These are phyloP conservation scores for Leishmania amazonensis DNA, from an alignment of 208 protist species.

Conservation along the genomic window DNA sequence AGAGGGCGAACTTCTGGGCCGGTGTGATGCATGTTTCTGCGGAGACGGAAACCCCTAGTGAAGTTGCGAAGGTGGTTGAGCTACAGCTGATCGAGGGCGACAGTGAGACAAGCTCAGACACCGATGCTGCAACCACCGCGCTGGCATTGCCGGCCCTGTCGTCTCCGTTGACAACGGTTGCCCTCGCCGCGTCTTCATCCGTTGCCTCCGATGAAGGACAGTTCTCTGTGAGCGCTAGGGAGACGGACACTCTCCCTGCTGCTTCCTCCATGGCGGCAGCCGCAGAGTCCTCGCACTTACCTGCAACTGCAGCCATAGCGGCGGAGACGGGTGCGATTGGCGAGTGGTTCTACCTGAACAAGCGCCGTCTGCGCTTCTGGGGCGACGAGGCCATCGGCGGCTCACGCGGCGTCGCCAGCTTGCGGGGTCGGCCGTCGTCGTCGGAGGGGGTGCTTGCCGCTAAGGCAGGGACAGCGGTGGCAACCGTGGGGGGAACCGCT, in stretches of 20 bases:
- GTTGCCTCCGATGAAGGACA: neutral
- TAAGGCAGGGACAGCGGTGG: neutral
- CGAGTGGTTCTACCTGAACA: constrained; percentile 43
- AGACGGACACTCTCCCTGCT: neutral
- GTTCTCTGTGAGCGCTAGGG: neutral
- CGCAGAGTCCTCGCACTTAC: neutral
- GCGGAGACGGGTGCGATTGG: constrained; percentile 21
- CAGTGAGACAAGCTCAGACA: neutral
- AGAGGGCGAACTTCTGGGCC: constrained; percentile 17
- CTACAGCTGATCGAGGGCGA: constrained; percentile 5
- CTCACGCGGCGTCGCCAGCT: neutral
- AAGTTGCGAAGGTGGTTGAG: constrained; percentile 12
- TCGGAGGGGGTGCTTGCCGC: neutral
- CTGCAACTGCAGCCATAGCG: neutral
- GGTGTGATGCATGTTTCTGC: constrained; percentile 10
- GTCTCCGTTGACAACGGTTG: neutral
- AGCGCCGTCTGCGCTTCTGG: constrained; percentile 21
- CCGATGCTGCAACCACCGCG: neutral
- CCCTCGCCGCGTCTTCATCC: neutral
- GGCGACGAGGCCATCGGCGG: neutral
- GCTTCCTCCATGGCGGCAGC: too few species aligned
- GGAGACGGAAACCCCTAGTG: constrained; percentile 4
- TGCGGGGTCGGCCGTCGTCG: neutral
- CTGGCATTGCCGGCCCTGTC: neutral
- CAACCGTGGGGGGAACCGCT: neutral